Conservation (phyloP, 169 alveolate species). For the Plasmodium cynomolgi region DNA sequence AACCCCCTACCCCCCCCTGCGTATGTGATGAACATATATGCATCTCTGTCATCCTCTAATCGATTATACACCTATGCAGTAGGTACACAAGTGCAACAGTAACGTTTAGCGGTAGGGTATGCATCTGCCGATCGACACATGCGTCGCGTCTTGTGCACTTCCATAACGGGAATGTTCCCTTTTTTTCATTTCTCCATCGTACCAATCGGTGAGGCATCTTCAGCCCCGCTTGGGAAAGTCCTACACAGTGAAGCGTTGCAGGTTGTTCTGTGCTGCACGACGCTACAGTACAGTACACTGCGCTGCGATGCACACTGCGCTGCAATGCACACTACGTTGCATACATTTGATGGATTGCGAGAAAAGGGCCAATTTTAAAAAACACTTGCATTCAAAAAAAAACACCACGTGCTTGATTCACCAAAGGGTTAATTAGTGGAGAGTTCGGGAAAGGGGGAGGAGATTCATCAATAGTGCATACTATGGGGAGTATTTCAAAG, state of each 20-base stretch:
- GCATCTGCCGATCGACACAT: too few species aligned
- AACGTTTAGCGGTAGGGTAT: too few species aligned
- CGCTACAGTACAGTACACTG: too few species aligned
- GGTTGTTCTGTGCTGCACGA: too few species aligned
- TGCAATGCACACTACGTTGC: not conserved
- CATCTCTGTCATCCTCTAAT: not conserved
- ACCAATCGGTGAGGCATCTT: too few species aligned
- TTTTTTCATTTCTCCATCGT: too few species aligned
- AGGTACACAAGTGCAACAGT: too few species aligned
- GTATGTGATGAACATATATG: not conserved
- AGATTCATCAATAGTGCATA: not conserved
- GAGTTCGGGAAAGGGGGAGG: not conserved
- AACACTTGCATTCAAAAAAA: not conserved
- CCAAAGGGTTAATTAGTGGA: not conserved
- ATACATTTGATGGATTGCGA: not conserved
- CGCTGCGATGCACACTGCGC: not conserved
- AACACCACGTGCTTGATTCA: not conserved
- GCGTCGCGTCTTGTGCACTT: too few species aligned
- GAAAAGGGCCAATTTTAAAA: not conserved
- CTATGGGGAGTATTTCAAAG: not conserved
- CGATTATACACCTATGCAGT: too few species aligned
- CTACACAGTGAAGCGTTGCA: too few species aligned
- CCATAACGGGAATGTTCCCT: too few species aligned
- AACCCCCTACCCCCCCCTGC: not conserved
- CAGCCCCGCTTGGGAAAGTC: too few species aligned